A percentile compares a stretch with the other conserved stretches of the same genome.
phyloP scores from a whole-genome alignment of 2,329 filamentous ascomycete species.

The Aureobasidium sp. region DNA sequence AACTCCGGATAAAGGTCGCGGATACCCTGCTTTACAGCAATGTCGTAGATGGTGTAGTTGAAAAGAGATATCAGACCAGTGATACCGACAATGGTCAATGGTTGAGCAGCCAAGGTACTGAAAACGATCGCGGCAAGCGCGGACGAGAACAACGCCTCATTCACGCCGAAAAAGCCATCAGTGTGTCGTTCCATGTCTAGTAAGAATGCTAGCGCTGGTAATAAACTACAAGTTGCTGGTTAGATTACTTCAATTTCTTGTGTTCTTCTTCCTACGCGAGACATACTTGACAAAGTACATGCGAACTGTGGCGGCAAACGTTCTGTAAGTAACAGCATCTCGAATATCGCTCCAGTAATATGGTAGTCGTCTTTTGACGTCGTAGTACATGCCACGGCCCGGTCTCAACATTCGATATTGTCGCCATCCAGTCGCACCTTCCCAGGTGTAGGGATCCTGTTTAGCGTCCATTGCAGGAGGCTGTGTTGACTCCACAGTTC shows the following conservation, averaged over 20 bases:
- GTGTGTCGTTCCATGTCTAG: constrained; percentile 53
- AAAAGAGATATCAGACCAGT: constrained; percentile 49
- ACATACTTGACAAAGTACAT: constrained; percentile 53
- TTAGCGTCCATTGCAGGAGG: constrained; percentile 10
- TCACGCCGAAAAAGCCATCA: constrained; percentile 49
- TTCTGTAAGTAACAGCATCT: constrained; percentile 50
- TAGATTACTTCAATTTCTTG: background rate
- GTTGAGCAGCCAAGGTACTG: constrained; percentile 46
- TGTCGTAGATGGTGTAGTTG: constrained; percentile 56
- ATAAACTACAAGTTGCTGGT: background rate
- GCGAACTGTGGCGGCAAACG: constrained; percentile 48
- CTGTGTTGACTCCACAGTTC: background rate
- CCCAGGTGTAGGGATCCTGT: constrained; percentile 32
- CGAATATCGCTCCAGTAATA: constrained; percentile 51
- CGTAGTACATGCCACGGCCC: constrained; percentile 48
- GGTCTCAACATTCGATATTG: constrained; percentile 35
- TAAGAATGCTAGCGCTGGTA: background rate
- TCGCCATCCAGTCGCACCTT: constrained; percentile 30
- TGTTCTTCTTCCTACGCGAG: background rate
- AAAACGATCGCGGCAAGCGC: constrained; percentile 51
- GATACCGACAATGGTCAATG: constrained; percentile 51
- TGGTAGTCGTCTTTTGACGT: constrained; percentile 45
- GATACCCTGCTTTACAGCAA: constrained; percentile 44
- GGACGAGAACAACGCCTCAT: constrained; percentile 50
- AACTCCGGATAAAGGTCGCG: constrained; percentile 45